phyloP scores from a whole-genome alignment of 116 monocot species.

The Papilionanthe hybrid region DNA sequence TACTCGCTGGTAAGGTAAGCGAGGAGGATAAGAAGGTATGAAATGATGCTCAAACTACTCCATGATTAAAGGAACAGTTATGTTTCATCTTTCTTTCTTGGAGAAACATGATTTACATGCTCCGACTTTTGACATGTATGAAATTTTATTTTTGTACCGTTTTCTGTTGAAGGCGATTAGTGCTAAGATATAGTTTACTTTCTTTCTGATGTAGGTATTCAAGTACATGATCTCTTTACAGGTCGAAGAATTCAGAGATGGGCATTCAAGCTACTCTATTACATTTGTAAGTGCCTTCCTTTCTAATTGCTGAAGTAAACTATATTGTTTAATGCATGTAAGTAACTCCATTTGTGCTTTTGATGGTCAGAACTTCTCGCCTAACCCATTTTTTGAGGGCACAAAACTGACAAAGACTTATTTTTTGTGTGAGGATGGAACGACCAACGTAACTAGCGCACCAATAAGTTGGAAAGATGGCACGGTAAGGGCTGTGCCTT shows the following conservation, averaged over 20 bases:
- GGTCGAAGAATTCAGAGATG: not conserved
- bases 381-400: constrained; percentile 3
- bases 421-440: not conserved
- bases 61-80: not conserved
- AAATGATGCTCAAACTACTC: not conserved
- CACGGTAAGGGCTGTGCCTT: not conserved
- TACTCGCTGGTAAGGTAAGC: not conserved
- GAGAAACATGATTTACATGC: not conserved
- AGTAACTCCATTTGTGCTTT: not conserved
- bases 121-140: not conserved
- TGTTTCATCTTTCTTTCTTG: not conserved
- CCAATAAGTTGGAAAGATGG: not conserved
- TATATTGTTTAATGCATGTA: constrained; percentile 1
- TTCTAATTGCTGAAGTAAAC: not conserved
- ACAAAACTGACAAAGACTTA: not conserved
- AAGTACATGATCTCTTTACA: not conserved
- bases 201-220: not conserved
- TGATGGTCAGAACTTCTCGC: constrained; percentile 1
- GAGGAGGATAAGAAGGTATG: not conserved
- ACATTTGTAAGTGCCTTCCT: constrained; percentile 1
- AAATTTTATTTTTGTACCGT: no score
- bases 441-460: not conserved
- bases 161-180: not conserved
- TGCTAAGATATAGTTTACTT: not conserved
- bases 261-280: not conserved